Conservation (phyloP, 1,284 basidiomycete genomes). For the Ustilago xerochloae region DNA sequence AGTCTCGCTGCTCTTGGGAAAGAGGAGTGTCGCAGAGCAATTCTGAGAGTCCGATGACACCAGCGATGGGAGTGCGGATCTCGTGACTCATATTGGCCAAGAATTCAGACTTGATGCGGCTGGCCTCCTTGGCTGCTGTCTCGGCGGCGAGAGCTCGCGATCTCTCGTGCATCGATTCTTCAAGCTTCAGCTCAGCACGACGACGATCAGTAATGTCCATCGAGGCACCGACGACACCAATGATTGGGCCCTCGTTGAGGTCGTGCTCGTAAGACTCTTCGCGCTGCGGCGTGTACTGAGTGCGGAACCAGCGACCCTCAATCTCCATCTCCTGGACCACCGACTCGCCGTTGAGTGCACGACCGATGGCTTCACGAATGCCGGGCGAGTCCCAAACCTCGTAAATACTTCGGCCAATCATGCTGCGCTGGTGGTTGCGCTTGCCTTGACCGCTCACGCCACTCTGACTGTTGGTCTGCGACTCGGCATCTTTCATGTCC, state of each 20-base stretch:
- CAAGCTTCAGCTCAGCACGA: constrained; percentile 62
- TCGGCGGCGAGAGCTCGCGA: constrained; percentile 66
- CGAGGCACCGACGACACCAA: constrained; percentile 68
- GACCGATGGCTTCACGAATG: constrained; percentile 53
- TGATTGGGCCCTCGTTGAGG: constrained; percentile 49
- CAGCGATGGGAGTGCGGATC: constrained; percentile 70
- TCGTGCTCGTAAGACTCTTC: constrained; percentile 47
- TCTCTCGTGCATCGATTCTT: constrained; percentile 65
- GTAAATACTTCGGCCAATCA: constrained; percentile 60
- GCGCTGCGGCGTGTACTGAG: constrained; percentile 60
- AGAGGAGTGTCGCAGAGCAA: constrained; percentile 65
- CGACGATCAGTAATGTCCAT: constrained; percentile 68
- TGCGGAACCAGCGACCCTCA: constrained; percentile 63
- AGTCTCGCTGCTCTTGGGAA: constrained; percentile 69
- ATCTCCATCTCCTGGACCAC: constrained; percentile 64
- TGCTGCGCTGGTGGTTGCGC: constrained; percentile 36
- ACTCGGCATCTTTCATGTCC: constrained; percentile 42
- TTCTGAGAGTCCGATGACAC: constrained; percentile 68
- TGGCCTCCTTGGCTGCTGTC: constrained; percentile 71
- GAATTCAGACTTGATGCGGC: constrained; percentile 71
- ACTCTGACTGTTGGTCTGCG: constrained; percentile 53
- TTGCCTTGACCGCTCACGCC: constrained; percentile 41
- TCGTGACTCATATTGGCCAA: constrained; percentile 70
- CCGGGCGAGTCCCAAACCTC: constrained; percentile 58
- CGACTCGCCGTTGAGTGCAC: constrained; percentile 56